phyloP scores from a whole-genome alignment of 2,329 filamentous ascomycete species.

The Colletotrichum cuscutae region DNA sequence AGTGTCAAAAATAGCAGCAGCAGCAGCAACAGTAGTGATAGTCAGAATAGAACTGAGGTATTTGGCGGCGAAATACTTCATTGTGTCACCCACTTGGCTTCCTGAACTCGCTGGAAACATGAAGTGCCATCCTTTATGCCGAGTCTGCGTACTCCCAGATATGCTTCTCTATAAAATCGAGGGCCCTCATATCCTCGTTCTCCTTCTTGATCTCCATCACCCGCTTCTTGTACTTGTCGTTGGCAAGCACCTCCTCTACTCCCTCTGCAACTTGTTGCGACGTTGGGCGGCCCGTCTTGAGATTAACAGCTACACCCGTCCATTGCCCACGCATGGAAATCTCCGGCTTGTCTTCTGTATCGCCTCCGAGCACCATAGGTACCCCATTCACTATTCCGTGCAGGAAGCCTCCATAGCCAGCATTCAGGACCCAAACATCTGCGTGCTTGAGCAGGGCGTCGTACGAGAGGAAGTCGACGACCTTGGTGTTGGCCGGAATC shows the following conservation, averaged over 20 bases:
- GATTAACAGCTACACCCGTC: constrained; percentile 56
- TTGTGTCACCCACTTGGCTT: no score
- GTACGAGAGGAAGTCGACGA: constrained; percentile 60
- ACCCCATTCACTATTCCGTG: constrained; percentile 57
- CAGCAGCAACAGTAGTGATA: no score
- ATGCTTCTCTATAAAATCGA: constrained; percentile 26
- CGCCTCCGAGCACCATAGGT: constrained; percentile 58
- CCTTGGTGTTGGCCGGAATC: constrained; percentile 53
- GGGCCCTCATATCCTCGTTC: constrained; percentile 43
- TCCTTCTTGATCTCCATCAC: constrained; percentile 44
- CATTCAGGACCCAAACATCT: constrained; percentile 59
- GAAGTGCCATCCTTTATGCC: not conserved
- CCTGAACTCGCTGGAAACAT: not conserved
- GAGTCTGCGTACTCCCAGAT: constrained; percentile 32
- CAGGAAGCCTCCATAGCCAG: constrained; percentile 58
- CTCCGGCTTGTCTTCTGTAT: constrained; percentile 53
- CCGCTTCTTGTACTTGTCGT: constrained; percentile 44
- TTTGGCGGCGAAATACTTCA: no score
- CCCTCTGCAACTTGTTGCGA: constrained; percentile 41
- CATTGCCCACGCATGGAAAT: constrained; percentile 52
- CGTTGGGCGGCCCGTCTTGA: constrained; percentile 48
- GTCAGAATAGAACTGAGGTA: no score
- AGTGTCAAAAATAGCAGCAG: no score
- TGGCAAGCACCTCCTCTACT: constrained; percentile 44
- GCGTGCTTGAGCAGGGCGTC: constrained; percentile 55